Evolutionary conservation across 2,329 filamentous ascomycete genomes (phyloP).

Genomic region (Xylariaceae sp.): DNA sequence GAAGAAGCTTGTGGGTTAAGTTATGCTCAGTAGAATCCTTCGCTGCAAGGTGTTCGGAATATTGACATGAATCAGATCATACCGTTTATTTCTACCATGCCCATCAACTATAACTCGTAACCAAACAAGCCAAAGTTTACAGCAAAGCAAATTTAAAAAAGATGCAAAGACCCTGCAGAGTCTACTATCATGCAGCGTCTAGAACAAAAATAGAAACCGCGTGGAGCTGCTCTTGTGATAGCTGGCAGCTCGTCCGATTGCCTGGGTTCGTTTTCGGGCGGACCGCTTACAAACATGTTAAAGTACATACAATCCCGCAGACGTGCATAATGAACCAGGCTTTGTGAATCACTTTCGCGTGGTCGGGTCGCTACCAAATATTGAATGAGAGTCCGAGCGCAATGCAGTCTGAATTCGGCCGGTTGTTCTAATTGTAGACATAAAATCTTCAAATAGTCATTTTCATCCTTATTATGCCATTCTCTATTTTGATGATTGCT

Average conservation of each 20-base stretch:
- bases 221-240: not conserved
- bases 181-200: not conserved
- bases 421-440: too few relatives aligned
- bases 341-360: not conserved
- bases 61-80: conserved; percentile 22
- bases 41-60: not conserved
- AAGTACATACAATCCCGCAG: too few relatives aligned
- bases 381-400: too few relatives aligned
- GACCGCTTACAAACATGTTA: not conserved
- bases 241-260: not conserved
- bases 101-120: not conserved
- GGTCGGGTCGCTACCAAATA: not conserved
- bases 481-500: too few relatives aligned
- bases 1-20: not conserved
- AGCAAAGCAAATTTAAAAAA: not conserved
- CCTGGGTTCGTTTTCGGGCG: conserved; percentile 9
- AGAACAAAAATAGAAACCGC: conserved; percentile 16
- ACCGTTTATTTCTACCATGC: not conserved
- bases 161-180: not conserved
- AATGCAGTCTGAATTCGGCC: too few relatives aligned
- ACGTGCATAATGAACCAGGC: conserved; percentile 15
- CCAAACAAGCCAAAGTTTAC: not conserved
- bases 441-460: too few relatives aligned
- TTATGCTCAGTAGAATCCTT: not conserved
- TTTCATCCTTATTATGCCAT: too few relatives aligned